phyloP scores from a whole-genome alignment of 2,329 filamentous ascomycete species.

The Paecilomyces niveus region DNA sequence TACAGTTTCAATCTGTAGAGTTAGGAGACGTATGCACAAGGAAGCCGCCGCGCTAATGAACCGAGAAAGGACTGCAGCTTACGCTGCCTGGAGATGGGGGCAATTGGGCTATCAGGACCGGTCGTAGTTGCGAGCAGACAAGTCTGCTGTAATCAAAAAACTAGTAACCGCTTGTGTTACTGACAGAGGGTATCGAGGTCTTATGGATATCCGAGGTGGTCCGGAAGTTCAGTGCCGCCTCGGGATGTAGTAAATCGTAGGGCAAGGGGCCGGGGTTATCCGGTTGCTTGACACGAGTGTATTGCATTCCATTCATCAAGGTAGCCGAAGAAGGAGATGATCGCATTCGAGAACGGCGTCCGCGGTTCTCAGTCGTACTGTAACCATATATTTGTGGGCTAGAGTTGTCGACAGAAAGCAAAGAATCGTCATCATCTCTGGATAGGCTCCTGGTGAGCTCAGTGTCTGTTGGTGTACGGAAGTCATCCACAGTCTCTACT shows the following conservation, averaged over 20 bases:
- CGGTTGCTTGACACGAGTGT: conserved; percentile 24
- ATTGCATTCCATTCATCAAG: conserved; percentile 35
- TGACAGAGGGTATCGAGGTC: not conserved
- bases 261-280: conserved; percentile 9
- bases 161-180: not conserved
- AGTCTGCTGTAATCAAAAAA: not conserved
- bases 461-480: conserved; percentile 8
- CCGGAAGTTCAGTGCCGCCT: conserved; percentile 9
- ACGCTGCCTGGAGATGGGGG: no score
- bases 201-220: not conserved
- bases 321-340: conserved; percentile 20
- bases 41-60: no score
- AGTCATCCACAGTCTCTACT: conserved; percentile 15
- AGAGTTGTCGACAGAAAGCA: conserved; percentile 21
- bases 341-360: conserved; percentile 18
- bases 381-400: conserved; percentile 34
- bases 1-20: no score
- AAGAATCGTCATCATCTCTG: conserved; percentile 12
- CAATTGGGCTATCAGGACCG: not conserved
- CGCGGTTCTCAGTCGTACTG: conserved; percentile 23
- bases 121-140: not conserved
- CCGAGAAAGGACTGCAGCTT: no score
- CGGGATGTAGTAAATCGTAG: conserved; percentile 11
- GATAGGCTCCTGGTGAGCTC: conserved; percentile 13
- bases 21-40: no score